These are phyloP conservation scores for Fusarium decemcellulare DNA, from an alignment of 2,329 filamentous ascomycete species.

Conservation along the genomic window DNA sequence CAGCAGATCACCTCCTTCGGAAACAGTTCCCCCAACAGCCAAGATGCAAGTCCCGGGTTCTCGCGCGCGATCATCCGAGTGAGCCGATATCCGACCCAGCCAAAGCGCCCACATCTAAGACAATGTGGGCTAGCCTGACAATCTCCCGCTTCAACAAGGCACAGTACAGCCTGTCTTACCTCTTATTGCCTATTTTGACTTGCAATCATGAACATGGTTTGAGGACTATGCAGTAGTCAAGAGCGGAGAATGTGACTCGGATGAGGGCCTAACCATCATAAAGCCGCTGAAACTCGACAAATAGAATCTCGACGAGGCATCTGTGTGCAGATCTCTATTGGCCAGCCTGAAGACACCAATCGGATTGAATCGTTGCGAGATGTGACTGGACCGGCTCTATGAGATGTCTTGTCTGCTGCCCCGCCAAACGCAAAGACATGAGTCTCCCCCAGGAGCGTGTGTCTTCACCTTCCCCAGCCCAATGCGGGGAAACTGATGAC, in stretches of 20 bases:
- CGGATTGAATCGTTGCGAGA: too few species aligned
- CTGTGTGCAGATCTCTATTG: too few species aligned
- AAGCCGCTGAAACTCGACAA: background rate
- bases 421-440: too few species aligned
- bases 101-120: background rate
- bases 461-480: too few species aligned
- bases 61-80: too few species aligned
- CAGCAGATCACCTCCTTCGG: background rate
- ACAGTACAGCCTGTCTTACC: background rate
- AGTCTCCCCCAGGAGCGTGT: too few species aligned
- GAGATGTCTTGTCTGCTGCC: too few species aligned
- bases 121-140: background rate
- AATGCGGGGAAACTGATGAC: background rate
- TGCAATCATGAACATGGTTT: background rate
- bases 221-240: background rate
- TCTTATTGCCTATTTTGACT: background rate
- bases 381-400: too few species aligned
- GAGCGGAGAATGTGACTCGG: background rate
- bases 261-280: too few species aligned
- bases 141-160: background rate
- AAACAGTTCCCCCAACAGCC: background rate
- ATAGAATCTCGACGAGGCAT: too few species aligned
- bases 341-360: too few species aligned
- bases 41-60: background rate
- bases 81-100: background rate